Conservation (phyloP, 345 rosid species). For the Populus pruinosa region DNA sequence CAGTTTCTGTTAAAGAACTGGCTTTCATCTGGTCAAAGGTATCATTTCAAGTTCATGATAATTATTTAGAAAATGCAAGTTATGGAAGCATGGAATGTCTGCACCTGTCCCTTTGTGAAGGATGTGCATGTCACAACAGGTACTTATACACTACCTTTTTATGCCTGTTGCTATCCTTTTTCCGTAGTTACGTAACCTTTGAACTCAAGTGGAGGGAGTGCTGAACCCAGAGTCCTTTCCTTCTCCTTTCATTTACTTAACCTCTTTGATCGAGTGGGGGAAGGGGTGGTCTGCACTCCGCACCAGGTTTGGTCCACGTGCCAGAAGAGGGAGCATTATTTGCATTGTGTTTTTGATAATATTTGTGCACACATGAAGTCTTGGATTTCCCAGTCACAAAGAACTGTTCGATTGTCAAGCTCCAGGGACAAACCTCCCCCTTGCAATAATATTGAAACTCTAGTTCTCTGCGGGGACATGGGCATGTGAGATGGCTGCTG, state of each 20-base stretch:
- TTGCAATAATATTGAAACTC: no score
- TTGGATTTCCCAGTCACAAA: neutral
- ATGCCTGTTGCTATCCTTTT: no score
- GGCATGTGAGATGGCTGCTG: neutral
- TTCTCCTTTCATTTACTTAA: neutral
- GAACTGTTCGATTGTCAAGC: no score
- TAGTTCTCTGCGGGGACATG: neutral
- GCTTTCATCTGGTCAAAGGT: no score
- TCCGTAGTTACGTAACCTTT: no score
- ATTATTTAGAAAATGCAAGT: neutral
- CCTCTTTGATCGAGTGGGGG: no score
- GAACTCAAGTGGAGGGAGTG: no score
- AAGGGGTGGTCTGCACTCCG: no score
- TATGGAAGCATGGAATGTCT: neutral
- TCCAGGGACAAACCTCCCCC: no score
- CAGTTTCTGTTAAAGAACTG: slow-evolving; percentile 1
- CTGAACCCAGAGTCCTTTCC: neutral
- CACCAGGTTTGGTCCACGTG: no score
- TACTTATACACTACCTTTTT: neutral
- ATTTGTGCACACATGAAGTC: neutral
- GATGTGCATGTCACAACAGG: neutral
- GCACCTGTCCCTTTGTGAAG: neutral
- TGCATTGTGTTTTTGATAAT: neutral
- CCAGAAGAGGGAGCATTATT: no score
- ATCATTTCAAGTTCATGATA: neutral